phyloP scores from a whole-genome alignment of 1,284 basidiomycete genomes.

The Sporisorium reilianum region DNA sequence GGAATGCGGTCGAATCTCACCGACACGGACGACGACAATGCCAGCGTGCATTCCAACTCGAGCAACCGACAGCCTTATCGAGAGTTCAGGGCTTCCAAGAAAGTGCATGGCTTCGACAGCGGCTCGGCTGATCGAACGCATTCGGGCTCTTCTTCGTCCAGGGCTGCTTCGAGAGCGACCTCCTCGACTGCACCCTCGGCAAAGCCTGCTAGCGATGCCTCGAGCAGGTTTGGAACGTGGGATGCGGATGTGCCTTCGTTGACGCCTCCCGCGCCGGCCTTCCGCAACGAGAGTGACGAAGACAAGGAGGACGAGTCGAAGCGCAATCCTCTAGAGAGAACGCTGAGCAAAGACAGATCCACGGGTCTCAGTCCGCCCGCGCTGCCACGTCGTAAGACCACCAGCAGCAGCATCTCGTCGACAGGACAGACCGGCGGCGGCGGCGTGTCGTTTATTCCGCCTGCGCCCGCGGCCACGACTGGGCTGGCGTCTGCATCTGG shows the following conservation, averaged over 20 bases:
- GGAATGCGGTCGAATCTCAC: slow-evolving; percentile 24
- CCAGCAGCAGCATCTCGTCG: slow-evolving; percentile 43
- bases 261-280: slow-evolving; percentile 46
- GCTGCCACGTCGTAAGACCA: slow-evolving; percentile 24
- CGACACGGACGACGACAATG: slow-evolving; percentile 48
- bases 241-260: slow-evolving; percentile 43
- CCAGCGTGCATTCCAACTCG: slow-evolving; percentile 43
- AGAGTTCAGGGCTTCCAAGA: slow-evolving; percentile 41
- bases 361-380: slow-evolving; percentile 7
- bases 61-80: slow-evolving; percentile 44
- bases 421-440: slow-evolving; percentile 26
- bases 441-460: slow-evolving; percentile 46
- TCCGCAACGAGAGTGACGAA: slow-evolving; percentile 23
- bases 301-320: slow-evolving; percentile 23
- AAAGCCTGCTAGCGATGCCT: slow-evolving; percentile 7
- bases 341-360: slow-evolving; percentile 21
- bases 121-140: too few species aligned
- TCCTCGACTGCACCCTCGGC: slow-evolving; percentile 9
- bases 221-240: slow-evolving; percentile 35
- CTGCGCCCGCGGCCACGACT: slow-evolving; percentile 40
- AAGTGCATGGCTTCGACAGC: slow-evolving; percentile 37
- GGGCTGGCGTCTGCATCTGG: slow-evolving; percentile 27
- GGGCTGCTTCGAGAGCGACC: slow-evolving; percentile 10
- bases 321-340: slow-evolving; percentile 19
- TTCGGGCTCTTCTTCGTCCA: too few species aligned